These are phyloP conservation scores for Apophysomyces variabilis DNA, from an alignment of 371 early-diverging fungal genomes.

Conservation along the genomic window DNA sequence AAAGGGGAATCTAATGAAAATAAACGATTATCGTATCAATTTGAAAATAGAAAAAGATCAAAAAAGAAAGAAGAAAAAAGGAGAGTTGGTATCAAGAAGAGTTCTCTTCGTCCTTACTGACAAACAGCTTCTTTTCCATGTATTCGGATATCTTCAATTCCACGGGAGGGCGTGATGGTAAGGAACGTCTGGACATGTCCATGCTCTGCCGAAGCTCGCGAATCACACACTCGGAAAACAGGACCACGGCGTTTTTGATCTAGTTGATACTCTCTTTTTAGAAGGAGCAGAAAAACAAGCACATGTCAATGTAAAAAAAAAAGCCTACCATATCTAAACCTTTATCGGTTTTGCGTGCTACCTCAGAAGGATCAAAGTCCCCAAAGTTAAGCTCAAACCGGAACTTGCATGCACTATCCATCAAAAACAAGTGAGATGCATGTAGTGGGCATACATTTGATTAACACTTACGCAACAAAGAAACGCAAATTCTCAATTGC, in stretches of 20 bases:
- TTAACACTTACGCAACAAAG: constrained; percentile 60
- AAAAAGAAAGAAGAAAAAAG: neutral
- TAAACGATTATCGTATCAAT: neutral
- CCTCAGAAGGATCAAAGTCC: constrained; percentile 58
- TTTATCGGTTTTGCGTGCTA: constrained; percentile 57
- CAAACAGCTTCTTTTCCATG: constrained; percentile 21
- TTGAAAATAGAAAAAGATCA: neutral
- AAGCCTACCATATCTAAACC: constrained; percentile 39
- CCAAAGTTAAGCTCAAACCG: constrained; percentile 59
- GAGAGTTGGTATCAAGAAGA: neutral
- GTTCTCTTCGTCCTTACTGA: constrained; percentile 10
- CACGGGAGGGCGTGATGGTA: constrained; percentile 23
- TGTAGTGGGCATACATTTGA: constrained; percentile 1
- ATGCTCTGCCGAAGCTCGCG: constrained; percentile 36
- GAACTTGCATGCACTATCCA: constrained; percentile 62
- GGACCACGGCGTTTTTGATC: constrained; percentile 24
- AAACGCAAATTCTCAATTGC: constrained; percentile 67
- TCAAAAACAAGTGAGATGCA: neutral
- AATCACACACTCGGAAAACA: constrained; percentile 40
- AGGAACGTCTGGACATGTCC: constrained; percentile 19
- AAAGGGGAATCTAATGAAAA: constrained; percentile 5
- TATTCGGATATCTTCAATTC: constrained; percentile 20
- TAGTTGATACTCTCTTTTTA: neutral
- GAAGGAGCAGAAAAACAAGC: neutral
- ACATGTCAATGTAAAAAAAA: neutral